Evolutionary conservation across 768 basidiomycete genomes (phyloP).

Genomic region (Psilocybe sp.): DNA sequence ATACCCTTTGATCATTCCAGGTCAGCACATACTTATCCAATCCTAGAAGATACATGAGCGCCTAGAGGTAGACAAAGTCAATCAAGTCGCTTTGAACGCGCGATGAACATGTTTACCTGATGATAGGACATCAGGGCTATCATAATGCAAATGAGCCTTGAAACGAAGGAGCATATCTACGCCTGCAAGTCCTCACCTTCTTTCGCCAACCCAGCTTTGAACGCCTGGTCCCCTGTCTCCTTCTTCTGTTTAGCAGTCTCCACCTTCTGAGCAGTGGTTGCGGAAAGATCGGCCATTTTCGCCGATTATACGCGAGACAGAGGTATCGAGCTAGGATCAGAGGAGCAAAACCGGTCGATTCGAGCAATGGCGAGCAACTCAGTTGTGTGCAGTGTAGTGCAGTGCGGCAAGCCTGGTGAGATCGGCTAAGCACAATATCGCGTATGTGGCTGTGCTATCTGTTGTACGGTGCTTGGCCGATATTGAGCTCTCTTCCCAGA

Average conservation of each 20-base stretch:
- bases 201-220: conserved; percentile 61
- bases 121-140: conserved; percentile 73
- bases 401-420: conserved; percentile 1
- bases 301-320: conserved; percentile 24
- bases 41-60: conserved; percentile 71
- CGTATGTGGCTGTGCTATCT: conserved; percentile 34
- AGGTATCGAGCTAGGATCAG: conserved; percentile 3
- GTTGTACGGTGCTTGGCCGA: conserved; percentile 27
- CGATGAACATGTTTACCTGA: conserved; percentile 41
- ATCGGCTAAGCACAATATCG: conserved; percentile 16
- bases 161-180: not conserved
- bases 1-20: not conserved
- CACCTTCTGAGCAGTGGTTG: conserved; percentile 46
- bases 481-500: too few relatives aligned
- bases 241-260: conserved; percentile 65
- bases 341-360: conserved; percentile 6
- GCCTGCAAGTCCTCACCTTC: conserved; percentile 42
- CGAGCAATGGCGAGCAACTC: conserved; percentile 3
- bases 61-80: conserved; percentile 30
- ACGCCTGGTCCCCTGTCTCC: conserved; percentile 62
- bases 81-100: conserved; percentile 4
- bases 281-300: conserved; percentile 15
- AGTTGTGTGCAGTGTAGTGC: too few relatives aligned
- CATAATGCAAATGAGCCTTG: not conserved
- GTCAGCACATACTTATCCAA: conserved; percentile 63